Conservation (phyloP, 352 stramenopile genomes). For the Globisporangium solare region DNA sequence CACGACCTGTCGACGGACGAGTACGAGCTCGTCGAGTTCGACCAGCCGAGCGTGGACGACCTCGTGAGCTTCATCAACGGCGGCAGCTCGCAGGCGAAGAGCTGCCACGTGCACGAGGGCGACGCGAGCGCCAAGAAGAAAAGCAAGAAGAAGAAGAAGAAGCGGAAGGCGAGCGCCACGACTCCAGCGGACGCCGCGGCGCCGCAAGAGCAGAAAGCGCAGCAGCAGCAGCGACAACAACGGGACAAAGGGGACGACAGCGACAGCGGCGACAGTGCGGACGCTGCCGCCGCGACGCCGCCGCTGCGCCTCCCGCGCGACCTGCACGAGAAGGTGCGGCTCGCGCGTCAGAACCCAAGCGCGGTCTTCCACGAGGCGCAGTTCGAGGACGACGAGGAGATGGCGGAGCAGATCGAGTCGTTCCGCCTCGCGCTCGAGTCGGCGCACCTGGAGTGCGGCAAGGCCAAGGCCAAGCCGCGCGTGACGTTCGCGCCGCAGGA, state of each 20-base stretch:
- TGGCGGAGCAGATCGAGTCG: slow-evolving; percentile 68
- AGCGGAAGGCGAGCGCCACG: too few species aligned
- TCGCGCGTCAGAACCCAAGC: slow-evolving; percentile 66
- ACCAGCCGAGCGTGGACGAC: slow-evolving; percentile 78
- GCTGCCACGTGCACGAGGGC: slow-evolving; percentile 8
- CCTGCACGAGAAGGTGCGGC: slow-evolving; percentile 58
- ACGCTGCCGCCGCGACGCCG: too few species aligned
- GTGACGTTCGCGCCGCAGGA: slow-evolving; percentile 69
- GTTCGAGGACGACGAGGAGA: slow-evolving; percentile 78
- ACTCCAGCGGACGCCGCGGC: too few species aligned
- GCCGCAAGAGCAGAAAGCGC: too few species aligned
- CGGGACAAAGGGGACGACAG: slow-evolving; percentile 4
- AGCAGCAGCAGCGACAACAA: too few species aligned
- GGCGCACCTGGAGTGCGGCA: slow-evolving; percentile 53
- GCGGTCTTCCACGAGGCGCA: slow-evolving; percentile 78
- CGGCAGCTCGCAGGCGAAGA: slow-evolving; percentile 16
- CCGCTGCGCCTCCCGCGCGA: slow-evolving; percentile 12
- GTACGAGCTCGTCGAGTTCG: slow-evolving; percentile 77
- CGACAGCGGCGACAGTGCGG: slow-evolving; percentile 4
- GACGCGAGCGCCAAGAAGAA: slow-evolving; percentile 40
- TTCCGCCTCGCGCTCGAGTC: slow-evolving; percentile 77
- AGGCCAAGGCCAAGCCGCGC: slow-evolving; percentile 56
- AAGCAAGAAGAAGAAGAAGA: slow-evolving; percentile 65
- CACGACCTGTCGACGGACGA: slow-evolving; percentile 74
- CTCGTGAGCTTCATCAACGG: slow-evolving; percentile 82